phyloP scores from a whole-genome alignment of 495 filamentous ascomycete species.

The Penicillium cataractarum region DNA sequence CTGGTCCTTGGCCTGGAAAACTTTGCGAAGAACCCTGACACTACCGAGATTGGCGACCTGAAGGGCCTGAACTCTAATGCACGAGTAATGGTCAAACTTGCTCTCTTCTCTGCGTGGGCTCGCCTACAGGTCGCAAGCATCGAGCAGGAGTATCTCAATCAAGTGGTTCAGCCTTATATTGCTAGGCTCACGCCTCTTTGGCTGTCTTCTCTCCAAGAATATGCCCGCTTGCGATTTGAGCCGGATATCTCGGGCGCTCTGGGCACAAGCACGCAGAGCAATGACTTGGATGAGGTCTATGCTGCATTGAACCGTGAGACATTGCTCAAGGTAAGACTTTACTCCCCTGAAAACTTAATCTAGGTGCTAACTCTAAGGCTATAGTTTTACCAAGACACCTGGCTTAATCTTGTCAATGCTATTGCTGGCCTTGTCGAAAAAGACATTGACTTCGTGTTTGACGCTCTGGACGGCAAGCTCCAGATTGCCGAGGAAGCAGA shows the following conservation, averaged over 20 bases:
- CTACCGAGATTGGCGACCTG: slow-evolving; percentile 88
- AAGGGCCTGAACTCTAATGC: slow-evolving; percentile 95
- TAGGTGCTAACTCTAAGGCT: slow-evolving; percentile 26
- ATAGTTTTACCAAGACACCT: slow-evolving; percentile 94
- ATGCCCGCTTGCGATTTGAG: slow-evolving; percentile 91
- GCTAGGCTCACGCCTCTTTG: slow-evolving; percentile 87
- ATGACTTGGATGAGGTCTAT: slow-evolving; percentile 87
- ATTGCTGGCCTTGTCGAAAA: slow-evolving; percentile 97
- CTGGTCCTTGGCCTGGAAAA: slow-evolving; percentile 90
- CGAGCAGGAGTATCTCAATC: slow-evolving; percentile 85
- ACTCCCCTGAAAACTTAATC: neutral
- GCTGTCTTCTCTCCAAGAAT: slow-evolving; percentile 91
- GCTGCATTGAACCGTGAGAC: slow-evolving; percentile 94
- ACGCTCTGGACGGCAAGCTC: slow-evolving; percentile 86
- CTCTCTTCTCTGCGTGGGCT: slow-evolving; percentile 98
- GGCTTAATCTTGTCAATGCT: slow-evolving; percentile 94
- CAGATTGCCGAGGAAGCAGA: slow-evolving; percentile 22
- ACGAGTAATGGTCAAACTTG: slow-evolving; percentile 96
- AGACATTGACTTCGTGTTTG: slow-evolving; percentile 96
- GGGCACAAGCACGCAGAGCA: slow-evolving; percentile 67
- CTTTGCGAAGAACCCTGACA: slow-evolving; percentile 80
- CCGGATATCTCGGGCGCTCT: slow-evolving; percentile 91
- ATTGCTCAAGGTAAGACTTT: slow-evolving; percentile 65
- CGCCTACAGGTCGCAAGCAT: slow-evolving; percentile 94
- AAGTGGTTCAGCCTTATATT: slow-evolving; percentile 90